Evolutionary conservation across 495 filamentous ascomycete genomes (phyloP).

Genomic region (Aspergillus hancockii): DNA sequence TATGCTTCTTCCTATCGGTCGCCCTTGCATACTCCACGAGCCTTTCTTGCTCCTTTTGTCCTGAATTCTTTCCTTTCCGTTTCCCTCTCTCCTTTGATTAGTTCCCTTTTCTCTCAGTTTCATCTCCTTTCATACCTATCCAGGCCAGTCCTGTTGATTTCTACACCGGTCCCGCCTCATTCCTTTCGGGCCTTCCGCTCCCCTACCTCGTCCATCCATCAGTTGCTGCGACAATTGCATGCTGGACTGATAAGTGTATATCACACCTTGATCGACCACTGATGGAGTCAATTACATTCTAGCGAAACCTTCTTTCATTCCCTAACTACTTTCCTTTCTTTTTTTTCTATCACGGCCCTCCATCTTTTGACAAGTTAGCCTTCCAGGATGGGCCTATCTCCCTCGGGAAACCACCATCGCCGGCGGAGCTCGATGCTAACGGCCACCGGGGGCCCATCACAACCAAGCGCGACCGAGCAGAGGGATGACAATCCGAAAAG

Average conservation of each 20-base stretch:
- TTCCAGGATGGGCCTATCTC: conserved; percentile 34
- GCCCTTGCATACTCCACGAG: conserved; percentile 1
- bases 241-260: background rate
- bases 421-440: conserved; percentile 61
- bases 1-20: conserved; percentile 3
- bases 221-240: conserved; percentile 7
- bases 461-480: conserved; percentile 45
- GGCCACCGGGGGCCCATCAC: conserved; percentile 37
- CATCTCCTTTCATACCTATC: conserved; percentile 10
- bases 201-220: conserved; percentile 5
- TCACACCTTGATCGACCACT: conserved; percentile 13
- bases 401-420: conserved; percentile 51
- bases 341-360: background rate
- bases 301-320: conserved; percentile 7
- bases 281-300: conserved; percentile 24
- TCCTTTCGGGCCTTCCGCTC: conserved; percentile 9
- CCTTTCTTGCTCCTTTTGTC: conserved; percentile 2
- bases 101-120: conserved; percentile 10
- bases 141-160: conserved; percentile 7
- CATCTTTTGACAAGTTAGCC: conserved; percentile 1
- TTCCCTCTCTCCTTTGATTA: conserved; percentile 15
- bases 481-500: conserved; percentile 42
- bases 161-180: conserved; percentile 9
- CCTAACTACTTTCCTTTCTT: conserved; percentile 3
- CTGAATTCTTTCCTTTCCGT: conserved; percentile 13